These are phyloP conservation scores for Boletus smithii DNA, from an alignment of 1,284 basidiomycete species.

Conservation along the genomic window DNA sequence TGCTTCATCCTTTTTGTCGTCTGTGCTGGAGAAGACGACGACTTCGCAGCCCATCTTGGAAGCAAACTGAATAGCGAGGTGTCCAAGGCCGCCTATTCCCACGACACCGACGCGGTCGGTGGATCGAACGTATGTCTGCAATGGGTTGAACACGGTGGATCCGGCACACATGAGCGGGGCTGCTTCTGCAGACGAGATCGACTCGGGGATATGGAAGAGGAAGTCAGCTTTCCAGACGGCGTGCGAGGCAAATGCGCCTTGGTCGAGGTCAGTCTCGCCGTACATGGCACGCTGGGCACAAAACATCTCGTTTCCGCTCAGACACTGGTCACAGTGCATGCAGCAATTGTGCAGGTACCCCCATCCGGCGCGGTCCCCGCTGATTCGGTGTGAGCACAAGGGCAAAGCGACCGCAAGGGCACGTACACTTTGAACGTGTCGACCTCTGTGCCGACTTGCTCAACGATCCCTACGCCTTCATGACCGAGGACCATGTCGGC, in stretches of 20 bases:
- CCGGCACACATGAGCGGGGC: conserved; percentile 41
- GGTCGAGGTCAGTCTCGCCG: conserved; percentile 27
- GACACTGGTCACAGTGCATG: conserved; percentile 28
- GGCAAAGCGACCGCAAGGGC: not conserved
- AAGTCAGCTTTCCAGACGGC: conserved; percentile 34
- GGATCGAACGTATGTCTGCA: conserved; percentile 25
- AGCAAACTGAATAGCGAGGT: conserved; percentile 39
- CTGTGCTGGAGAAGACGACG: conserved; percentile 56
- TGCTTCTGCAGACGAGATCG: conserved; percentile 31
- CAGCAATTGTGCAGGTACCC: conserved; percentile 29
- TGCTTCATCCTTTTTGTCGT: conserved; percentile 54
- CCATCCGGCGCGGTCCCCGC: conserved; percentile 34
- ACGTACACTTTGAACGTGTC: conserved; percentile 32
- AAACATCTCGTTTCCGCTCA: conserved; percentile 31
- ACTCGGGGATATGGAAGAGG: conserved; percentile 35
- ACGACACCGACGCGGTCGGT: conserved; percentile 38
- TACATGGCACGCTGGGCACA: conserved; percentile 30
- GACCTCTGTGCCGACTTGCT: conserved; percentile 31
- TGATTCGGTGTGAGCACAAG: conserved; percentile 3
- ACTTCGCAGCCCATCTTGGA: conserved; percentile 51
- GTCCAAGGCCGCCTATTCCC: conserved; percentile 38
- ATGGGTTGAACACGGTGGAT: conserved; percentile 34
- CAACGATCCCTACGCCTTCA: conserved; percentile 34
- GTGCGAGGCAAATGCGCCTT: conserved; percentile 36
- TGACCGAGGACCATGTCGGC: conserved; percentile 39